Evolutionary conservation across 2,329 filamentous ascomycete species (phyloP).

Genomic region (Colletotrichum sp.): DNA sequence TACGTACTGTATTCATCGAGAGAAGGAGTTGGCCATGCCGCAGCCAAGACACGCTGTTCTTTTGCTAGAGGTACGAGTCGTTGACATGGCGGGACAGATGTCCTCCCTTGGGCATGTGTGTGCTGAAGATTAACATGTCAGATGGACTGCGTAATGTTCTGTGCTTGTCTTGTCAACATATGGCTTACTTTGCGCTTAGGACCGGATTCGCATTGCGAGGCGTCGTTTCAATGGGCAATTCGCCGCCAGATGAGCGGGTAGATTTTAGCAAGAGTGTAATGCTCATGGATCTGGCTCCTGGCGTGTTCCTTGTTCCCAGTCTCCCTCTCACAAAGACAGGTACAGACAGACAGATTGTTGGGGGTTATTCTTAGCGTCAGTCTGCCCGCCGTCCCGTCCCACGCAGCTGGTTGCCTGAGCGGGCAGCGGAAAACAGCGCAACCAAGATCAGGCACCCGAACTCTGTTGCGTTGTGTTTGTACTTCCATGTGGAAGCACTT

Average conservation of each 20-base stretch:
- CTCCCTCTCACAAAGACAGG: background rate
- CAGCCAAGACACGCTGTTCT: background rate
- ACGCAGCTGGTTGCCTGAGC: background rate
- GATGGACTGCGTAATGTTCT: background rate
- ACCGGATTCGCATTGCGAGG: background rate
- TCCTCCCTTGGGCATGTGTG: background rate
- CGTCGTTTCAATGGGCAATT: background rate
- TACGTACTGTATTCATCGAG: background rate
- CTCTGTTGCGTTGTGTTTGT: background rate
- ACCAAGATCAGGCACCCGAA: background rate
- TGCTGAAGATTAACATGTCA: background rate
- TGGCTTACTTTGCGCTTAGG: conserved; percentile 9
- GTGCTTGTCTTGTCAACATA: background rate
- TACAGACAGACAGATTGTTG: background rate
- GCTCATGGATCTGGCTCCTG: background rate
- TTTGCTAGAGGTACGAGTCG: background rate
- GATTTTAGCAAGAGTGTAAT: background rate
- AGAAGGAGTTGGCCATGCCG: background rate
- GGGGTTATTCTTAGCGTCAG: background rate
- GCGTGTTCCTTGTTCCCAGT: background rate
- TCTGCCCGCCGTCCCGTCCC: background rate
- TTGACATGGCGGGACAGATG: background rate
- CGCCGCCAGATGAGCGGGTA: background rate
- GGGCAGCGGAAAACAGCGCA: background rate
- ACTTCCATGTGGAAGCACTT: background rate